phyloP scores from a whole-genome alignment of 2,329 filamentous ascomycete genomes.

The Ophiosphaerella narmari region DNA sequence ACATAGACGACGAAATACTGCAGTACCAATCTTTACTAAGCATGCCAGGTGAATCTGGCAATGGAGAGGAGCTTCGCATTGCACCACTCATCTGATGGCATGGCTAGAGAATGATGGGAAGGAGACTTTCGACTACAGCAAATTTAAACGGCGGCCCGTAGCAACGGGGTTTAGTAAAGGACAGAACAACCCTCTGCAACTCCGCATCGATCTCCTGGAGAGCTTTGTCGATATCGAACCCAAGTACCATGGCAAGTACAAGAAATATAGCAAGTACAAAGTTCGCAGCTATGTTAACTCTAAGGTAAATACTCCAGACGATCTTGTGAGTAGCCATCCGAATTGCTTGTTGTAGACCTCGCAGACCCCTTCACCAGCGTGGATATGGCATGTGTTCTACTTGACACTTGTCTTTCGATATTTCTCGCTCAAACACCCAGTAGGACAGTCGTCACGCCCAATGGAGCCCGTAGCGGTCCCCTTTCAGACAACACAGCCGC shows the following conservation, averaged over 20 bases:
- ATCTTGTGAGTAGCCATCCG: conserved; percentile 47
- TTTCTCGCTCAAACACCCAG: conserved; percentile 57
- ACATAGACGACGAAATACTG: background rate
- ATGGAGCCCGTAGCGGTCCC: conserved; percentile 80
- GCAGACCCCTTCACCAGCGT: conserved; percentile 72
- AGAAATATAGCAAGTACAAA: no score
- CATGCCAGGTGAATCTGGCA: no score
- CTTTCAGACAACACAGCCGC: conserved; percentile 54
- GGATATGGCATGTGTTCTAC: conserved; percentile 70
- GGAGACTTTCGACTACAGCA: conserved; percentile 9
- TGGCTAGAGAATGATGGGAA: conserved; percentile 2
- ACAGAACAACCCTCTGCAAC: conserved; percentile 11
- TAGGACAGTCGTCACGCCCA: conserved; percentile 65
- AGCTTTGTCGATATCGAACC: conserved; percentile 6
- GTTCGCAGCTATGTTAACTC: no score
- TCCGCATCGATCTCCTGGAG: conserved; percentile 19
- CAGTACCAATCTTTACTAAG: background rate
- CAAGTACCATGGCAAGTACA: no score
- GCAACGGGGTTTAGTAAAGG: conserved; percentile 2
- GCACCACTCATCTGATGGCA: conserved; percentile 14
- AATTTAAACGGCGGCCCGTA: conserved; percentile 7
- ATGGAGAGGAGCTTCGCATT: conserved; percentile 2
- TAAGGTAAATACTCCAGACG: background rate
- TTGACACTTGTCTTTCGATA: conserved; percentile 70
- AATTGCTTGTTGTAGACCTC: conserved; percentile 70